These are phyloP conservation scores for Capillidium rhysosporum DNA, from an alignment of 371 early-diverging fungal genomes.

Conservation along the genomic window DNA sequence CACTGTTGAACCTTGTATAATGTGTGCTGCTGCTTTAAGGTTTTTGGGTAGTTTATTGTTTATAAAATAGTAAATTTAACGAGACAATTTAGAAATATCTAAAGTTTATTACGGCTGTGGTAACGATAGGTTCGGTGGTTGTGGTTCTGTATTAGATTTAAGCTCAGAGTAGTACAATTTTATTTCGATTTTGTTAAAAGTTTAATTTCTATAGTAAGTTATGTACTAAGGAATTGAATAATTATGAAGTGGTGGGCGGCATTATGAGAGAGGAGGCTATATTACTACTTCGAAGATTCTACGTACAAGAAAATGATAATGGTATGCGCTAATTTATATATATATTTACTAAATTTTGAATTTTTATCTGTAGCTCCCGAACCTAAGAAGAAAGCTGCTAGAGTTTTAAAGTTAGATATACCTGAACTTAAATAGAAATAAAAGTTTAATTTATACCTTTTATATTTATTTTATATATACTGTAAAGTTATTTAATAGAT, in stretches of 20 bases:
- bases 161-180: conserved; percentile 6
- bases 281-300: conserved; percentile 66
- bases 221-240: conserved; percentile 7
- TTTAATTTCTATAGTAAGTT: conserved; percentile 2
- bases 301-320: conserved; percentile 69
- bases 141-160: conserved; percentile 74
- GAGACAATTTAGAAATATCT: conserved; percentile 12
- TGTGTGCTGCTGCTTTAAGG: conserved; percentile 91
- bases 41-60: conserved; percentile 28
- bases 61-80: too few species aligned
- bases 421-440: too few species aligned
- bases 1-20: conserved; percentile 98
- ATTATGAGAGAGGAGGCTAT: conserved; percentile 64
- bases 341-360: not conserved
- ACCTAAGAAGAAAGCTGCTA: conserved; percentile 64
- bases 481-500: too few species aligned
- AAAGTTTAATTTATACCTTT: too few species aligned
- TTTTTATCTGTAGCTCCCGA: conserved; percentile 49
- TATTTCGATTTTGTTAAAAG: conserved; percentile 6
- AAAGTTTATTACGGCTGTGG: conserved; percentile 76
- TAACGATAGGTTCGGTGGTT: conserved; percentile 93
- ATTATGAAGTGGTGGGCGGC: conserved; percentile 48
- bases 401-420: conserved; percentile 33
- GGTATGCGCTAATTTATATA: conserved; percentile 23
- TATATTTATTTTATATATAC: too few species aligned